Conservation (phyloP, 1,284 basidiomycete genomes). For the Sporisorium sorghi region DNA sequence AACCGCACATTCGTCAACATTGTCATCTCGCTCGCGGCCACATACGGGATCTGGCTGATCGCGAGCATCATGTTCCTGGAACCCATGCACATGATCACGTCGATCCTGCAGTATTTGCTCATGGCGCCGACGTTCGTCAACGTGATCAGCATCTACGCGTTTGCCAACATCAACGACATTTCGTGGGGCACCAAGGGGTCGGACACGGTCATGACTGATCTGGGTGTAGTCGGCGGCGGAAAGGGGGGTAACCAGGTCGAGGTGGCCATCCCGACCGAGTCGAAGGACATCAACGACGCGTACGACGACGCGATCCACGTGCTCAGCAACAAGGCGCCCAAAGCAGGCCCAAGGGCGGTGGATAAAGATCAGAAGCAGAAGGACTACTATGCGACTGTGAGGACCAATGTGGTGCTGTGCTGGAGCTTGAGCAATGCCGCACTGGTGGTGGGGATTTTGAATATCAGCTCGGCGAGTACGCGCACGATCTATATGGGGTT, state of each 20-base stretch:
- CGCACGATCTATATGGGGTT: conserved; percentile 65
- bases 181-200: conserved; percentile 68
- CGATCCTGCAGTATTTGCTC: conserved; percentile 65
- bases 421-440: conserved; percentile 74
- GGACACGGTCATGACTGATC: conserved; percentile 60
- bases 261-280: conserved; percentile 64
- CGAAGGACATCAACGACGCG: conserved; percentile 63
- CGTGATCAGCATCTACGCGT: conserved; percentile 67
- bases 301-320: conserved; percentile 68
- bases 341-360: conserved; percentile 22
- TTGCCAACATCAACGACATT: conserved; percentile 67
- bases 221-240: conserved; percentile 55
- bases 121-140: conserved; percentile 67
- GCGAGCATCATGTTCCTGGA: conserved; percentile 66
- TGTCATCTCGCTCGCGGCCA: conserved; percentile 65
- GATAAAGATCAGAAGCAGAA: conserved; percentile 63
- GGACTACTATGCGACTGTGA: conserved; percentile 75
- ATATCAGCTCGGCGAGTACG: conserved; percentile 49
- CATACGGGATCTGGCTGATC: conserved; percentile 65
- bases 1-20: conserved; percentile 64
- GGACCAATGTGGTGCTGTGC: conserved; percentile 87
- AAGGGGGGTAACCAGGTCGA: conserved; percentile 57
- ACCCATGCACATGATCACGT: conserved; percentile 68
- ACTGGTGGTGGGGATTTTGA: conserved; percentile 63
- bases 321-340: conserved; percentile 55